phyloP scores from a whole-genome alignment of 257 asterid species.

The Schizonepeta tenuifolia region DNA sequence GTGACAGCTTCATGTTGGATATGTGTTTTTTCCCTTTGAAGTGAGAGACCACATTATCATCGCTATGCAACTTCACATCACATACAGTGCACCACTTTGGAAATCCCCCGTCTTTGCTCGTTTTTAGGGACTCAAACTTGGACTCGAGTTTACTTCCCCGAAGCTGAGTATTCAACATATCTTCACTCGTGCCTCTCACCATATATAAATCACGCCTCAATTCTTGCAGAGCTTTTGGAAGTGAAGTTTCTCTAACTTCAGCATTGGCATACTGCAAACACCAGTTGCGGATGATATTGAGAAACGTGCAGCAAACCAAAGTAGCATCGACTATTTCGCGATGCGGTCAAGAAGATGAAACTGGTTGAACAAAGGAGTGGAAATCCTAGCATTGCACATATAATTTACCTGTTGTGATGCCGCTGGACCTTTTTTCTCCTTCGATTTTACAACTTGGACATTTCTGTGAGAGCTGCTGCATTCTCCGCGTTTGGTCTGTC shows the following conservation, averaged over 20 bases:
- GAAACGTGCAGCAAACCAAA: not conserved
- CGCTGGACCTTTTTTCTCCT: conserved; percentile 20
- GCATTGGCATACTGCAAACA: conserved; percentile 18
- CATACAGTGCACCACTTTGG: conserved; percentile 33
- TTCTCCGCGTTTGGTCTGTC: conserved; percentile 16
- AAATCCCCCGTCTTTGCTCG: no score
- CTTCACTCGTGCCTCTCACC: conserved; percentile 34
- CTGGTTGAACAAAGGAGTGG: not conserved
- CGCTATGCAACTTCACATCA: conserved; percentile 20
- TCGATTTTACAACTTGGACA: conserved; percentile 13
- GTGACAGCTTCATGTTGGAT: not conserved
- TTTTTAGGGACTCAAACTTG: not conserved
- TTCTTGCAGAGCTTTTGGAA: conserved; percentile 36
- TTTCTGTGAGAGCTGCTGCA: conserved; percentile 15
- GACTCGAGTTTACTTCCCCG: conserved; percentile 41
- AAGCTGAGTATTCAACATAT: conserved; percentile 33
- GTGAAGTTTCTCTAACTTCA: conserved; percentile 15
- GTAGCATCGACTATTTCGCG: not conserved
- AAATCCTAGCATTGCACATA: not conserved
- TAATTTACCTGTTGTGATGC: not conserved
- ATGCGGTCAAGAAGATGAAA: not conserved
- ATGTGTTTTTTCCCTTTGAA: conserved; percentile 45
- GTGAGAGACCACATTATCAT: conserved; percentile 30
- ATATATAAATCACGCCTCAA: conserved; percentile 50
- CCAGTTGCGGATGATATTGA: not conserved